These are phyloP conservation scores for Penicillium psychrofluorescens DNA, from an alignment of 495 filamentous ascomycete genomes.

Conservation along the genomic window DNA sequence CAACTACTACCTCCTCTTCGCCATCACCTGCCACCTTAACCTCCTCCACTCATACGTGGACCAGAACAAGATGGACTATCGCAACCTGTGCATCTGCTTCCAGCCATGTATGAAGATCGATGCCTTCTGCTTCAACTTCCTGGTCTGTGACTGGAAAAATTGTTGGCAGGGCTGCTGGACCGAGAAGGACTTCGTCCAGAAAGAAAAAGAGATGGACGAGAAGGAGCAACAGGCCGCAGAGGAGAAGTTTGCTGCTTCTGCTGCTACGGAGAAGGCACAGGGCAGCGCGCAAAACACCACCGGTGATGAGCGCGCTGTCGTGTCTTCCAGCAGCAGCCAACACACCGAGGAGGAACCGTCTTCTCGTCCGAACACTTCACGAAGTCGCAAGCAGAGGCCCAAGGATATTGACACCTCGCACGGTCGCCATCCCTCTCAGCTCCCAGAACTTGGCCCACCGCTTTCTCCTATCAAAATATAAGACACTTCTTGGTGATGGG, in stretches of 20 bases:
- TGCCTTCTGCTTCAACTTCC: constrained; percentile 80
- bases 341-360: constrained; percentile 23
- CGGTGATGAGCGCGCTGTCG: constrained; percentile 52
- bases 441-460: constrained; percentile 64
- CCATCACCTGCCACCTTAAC: constrained; percentile 88
- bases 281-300: constrained; percentile 5
- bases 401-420: constrained; percentile 34
- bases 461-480: constrained; percentile 60
- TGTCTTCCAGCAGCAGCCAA: constrained; percentile 60
- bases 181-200: constrained; percentile 69
- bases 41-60: constrained; percentile 77
- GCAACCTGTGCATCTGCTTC: constrained; percentile 89
- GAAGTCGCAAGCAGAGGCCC: constrained; percentile 26
- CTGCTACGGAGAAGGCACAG: background rate
- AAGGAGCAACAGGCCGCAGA: constrained; percentile 19
- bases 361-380: constrained; percentile 25
- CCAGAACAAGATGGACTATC: constrained; percentile 92
- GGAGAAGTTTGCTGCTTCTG: constrained; percentile 10
- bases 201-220: constrained; percentile 59
- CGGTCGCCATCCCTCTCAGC: constrained; percentile 34
- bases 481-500: background rate
- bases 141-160: constrained; percentile 85
- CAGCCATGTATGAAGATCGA: constrained; percentile 92
- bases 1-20: constrained; percentile 94
- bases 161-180: constrained; percentile 95